Evolutionary conservation across 768 basidiomycete species (phyloP).

Genomic region (Collybiopsis confluens): DNA sequence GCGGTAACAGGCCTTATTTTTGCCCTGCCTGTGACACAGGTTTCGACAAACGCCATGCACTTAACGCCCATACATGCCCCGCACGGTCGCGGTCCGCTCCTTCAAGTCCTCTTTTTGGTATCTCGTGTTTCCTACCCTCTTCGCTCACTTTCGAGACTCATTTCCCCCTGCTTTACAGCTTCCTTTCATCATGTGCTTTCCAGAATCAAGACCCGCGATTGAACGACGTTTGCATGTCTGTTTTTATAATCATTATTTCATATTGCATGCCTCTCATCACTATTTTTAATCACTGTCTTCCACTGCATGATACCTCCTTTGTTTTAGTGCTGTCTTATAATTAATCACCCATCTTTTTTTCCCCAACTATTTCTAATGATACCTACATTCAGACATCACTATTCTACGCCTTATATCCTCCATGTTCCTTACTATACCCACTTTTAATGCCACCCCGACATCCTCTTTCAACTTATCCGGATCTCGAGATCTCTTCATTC

Average conservation of each 20-base stretch:
- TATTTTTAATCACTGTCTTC: too few species aligned
- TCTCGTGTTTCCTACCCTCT: slow-evolving; percentile 11
- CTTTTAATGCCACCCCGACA: too few species aligned
- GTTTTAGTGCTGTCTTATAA: too few species aligned
- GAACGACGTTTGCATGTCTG: background rate
- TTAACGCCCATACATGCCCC: slow-evolving; percentile 8
- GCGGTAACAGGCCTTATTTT: background rate
- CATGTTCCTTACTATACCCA: background rate
- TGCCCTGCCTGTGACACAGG: background rate
- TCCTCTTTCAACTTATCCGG: too few species aligned
- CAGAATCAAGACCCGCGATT: slow-evolving; percentile 12
- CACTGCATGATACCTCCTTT: too few species aligned
- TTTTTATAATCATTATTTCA: background rate
- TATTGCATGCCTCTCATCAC: background rate
- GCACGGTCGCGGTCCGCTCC: slow-evolving; percentile 9
- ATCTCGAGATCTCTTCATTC: too few species aligned
- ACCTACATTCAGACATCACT: background rate
- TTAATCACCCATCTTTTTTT: too few species aligned
- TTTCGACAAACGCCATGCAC: slow-evolving; percentile 2
- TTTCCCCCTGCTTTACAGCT: slow-evolving; percentile 1
- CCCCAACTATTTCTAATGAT: too few species aligned
- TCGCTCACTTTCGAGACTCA: background rate
- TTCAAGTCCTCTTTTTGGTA: slow-evolving; percentile 27
- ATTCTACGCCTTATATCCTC: background rate
- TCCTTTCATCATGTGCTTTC: slow-evolving; percentile 16